These are phyloP conservation scores for Galeopsis tetrahit DNA, from an alignment of 257 asterid species.

Conservation along the genomic window DNA sequence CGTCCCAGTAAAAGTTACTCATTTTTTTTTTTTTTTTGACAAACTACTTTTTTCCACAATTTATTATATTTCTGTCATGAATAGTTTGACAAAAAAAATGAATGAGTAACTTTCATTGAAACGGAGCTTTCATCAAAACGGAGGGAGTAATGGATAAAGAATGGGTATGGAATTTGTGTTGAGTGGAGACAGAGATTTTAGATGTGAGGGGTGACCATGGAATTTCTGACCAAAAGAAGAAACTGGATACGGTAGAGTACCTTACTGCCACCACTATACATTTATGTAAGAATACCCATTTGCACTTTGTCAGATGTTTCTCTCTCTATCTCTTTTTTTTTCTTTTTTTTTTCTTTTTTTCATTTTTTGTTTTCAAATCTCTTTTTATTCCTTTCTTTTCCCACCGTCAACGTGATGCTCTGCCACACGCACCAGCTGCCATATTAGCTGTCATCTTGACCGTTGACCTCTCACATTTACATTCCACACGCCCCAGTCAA, in stretches of 20 bases:
- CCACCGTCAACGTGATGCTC: constrained; percentile 43
- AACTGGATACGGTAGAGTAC: constrained; percentile 44
- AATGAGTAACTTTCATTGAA: too few relatives aligned
- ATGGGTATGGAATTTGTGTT: background rate
- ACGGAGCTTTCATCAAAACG: too few relatives aligned
- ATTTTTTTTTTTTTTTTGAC: too few relatives aligned
- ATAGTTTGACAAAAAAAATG: too few relatives aligned
- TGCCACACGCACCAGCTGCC: constrained; percentile 62
- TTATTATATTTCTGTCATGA: too few relatives aligned
- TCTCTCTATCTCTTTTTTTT: background rate
- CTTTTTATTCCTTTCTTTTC: background rate
- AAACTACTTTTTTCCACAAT: too few relatives aligned
- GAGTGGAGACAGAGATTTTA: constrained; percentile 8
- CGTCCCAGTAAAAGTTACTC: too few relatives aligned
- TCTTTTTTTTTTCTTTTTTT: background rate
- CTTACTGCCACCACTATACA: constrained; percentile 45
- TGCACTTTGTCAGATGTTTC: constrained; percentile 55
- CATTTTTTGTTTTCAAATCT: background rate
- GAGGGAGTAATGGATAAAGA: background rate
- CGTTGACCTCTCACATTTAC: constrained; percentile 40
- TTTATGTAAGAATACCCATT: constrained; percentile 60
- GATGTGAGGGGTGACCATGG: constrained; percentile 17
- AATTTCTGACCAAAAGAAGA: constrained; percentile 43
- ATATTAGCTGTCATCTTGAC: constrained; percentile 63
- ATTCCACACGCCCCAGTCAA: too few relatives aligned